A percentile compares a stretch with the other conserved stretches of the same genome.
phyloP scores from a whole-genome alignment of 1,284 basidiomycete genomes.

The Papiliotrema fonsecae region DNA sequence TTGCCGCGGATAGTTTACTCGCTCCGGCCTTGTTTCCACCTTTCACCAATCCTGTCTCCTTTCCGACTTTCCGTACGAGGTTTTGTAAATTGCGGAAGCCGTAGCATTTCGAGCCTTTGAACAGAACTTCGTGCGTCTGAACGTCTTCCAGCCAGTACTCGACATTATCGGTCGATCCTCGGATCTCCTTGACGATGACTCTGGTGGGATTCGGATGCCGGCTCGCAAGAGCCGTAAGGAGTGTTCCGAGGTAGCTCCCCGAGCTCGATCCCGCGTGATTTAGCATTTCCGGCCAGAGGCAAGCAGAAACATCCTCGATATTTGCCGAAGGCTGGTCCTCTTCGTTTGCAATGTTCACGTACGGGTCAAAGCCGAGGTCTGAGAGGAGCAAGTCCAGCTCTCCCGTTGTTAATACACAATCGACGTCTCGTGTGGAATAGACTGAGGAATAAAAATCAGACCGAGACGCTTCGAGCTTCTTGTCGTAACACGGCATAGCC shows the following conservation, averaged over 20 bases:
- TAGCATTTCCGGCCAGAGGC: slow-evolving; percentile 65
- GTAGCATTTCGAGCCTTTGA: slow-evolving; percentile 91
- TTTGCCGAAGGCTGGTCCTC: slow-evolving; percentile 1
- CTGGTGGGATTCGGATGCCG: slow-evolving; percentile 51
- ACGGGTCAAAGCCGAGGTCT: slow-evolving; percentile 76
- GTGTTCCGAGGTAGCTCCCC: slow-evolving; percentile 84
- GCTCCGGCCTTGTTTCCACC: slow-evolving; percentile 51
- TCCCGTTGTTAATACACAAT: slow-evolving; percentile 96
- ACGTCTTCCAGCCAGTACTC: slow-evolving; percentile 58
- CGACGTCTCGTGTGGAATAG: slow-evolving; percentile 82
- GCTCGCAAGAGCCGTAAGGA: slow-evolving; percentile 56
- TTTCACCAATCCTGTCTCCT: slow-evolving; percentile 70
- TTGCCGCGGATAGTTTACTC: slow-evolving; percentile 43
- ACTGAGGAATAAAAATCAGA: slow-evolving; percentile 78
- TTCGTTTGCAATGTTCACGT: slow-evolving; percentile 18
- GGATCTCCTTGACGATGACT: slow-evolving; percentile 59
- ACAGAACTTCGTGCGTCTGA: slow-evolving; percentile 60
- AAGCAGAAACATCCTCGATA: slow-evolving; percentile 1
- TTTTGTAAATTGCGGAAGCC: slow-evolving; percentile 98
- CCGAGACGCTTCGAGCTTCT: slow-evolving; percentile 95
- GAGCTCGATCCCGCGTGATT: slow-evolving; percentile 79
- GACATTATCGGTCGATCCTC: slow-evolving; percentile 59
- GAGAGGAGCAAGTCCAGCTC: slow-evolving; percentile 83
- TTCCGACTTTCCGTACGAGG: slow-evolving; percentile 87
- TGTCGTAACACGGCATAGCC: slow-evolving; percentile 99